A percentile compares a stretch with the other conserved stretches of the same genome.
Conservation (phyloP, 768 basidiomycete species). For the Lactarius tabidus region DNA sequence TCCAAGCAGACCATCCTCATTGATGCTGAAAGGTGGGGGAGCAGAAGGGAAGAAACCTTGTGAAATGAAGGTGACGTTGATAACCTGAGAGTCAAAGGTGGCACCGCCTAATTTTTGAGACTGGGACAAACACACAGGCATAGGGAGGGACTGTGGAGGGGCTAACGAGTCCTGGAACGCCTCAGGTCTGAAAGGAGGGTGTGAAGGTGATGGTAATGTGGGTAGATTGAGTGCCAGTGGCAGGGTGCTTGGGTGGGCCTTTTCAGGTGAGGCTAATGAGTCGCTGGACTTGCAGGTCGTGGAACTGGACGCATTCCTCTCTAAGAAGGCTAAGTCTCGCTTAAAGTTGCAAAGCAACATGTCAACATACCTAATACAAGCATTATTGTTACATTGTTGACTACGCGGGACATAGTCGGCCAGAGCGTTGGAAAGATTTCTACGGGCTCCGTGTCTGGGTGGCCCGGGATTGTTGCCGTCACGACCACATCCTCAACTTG, state of each 20-base stretch:
- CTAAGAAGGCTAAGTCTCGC: background rate
- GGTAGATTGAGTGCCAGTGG: too few species aligned
- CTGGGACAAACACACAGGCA: too few species aligned
- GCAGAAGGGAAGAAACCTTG: too few species aligned
- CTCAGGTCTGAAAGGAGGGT: too few species aligned
- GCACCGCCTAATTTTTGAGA: too few species aligned
- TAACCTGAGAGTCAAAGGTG: too few species aligned
- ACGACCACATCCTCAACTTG: background rate
- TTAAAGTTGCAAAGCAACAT: background rate
- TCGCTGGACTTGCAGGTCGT: too few species aligned
- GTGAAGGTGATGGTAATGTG: too few species aligned
- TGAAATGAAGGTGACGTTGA: too few species aligned
- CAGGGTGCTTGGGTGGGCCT: too few species aligned
- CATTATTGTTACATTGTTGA: slow-evolving; percentile 1
- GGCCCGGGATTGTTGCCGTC: background rate
- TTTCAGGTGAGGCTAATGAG: background rate
- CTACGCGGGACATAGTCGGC: background rate
- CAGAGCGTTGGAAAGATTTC: slow-evolving; percentile 1
- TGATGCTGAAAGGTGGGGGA: background rate
- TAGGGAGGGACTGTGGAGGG: too few species aligned
- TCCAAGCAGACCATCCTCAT: background rate
- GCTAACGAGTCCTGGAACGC: too few species aligned
- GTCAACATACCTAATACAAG: slow-evolving; percentile 1
- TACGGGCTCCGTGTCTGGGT: background rate
- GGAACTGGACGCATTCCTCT: background rate